Percentiles rank a stretch among this genome's conserved stretches.
Conservation (phyloP, 225 moss, liverwort and hornwort genomes). For the Polytrichum formosum region DNA sequence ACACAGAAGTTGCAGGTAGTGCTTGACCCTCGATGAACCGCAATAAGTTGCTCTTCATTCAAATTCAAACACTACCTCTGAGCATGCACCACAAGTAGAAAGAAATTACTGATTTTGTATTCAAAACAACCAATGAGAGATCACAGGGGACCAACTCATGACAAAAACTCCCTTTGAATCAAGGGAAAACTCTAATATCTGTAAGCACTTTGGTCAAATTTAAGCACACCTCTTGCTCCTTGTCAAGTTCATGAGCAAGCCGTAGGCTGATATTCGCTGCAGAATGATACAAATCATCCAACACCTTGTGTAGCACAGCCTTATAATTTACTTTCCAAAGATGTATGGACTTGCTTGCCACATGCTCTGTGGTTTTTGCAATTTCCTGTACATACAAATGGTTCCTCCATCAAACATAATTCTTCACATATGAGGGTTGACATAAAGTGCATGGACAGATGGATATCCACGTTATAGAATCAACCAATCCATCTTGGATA, state of each 20-base stretch:
- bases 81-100: neutral
- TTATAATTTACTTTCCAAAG: conserved; percentile 81
- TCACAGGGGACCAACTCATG: neutral
- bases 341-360: conserved; percentile 87
- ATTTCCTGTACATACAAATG: conserved; percentile 55
- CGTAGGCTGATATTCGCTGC: conserved; percentile 82
- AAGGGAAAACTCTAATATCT: neutral
- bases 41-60: no score
- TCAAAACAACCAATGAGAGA: neutral
- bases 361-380: conserved; percentile 87
- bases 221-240: conserved; percentile 82
- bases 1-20: no score
- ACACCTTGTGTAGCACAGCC: conserved; percentile 57
- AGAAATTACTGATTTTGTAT: neutral
- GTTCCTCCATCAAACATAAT: no score
- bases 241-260: conserved; percentile 77
- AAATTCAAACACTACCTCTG: neutral
- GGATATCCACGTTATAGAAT: no score
- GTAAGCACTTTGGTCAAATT: neutral
- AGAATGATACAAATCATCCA: conserved; percentile 92
- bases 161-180: no score
- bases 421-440: no score
- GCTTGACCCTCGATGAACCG: no score
- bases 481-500: no score
- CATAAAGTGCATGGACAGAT: no score